Percentiles rank a stretch among this genome's conserved stretches.
phyloP scores from a whole-genome alignment of 306 rosid species.

The Castanea sativa region DNA sequence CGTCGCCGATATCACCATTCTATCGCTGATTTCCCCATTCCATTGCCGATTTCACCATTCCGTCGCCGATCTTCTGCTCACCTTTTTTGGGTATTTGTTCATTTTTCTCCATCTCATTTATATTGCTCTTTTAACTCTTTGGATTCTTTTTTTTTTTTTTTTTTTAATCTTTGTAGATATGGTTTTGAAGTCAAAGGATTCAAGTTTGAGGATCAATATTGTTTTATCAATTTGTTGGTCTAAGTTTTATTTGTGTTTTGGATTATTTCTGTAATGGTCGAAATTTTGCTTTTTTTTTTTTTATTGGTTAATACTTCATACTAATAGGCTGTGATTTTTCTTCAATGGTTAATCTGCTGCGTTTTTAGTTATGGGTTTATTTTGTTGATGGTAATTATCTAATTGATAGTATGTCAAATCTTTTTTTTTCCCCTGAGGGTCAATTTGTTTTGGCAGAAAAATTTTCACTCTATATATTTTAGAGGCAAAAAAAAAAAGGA shows the following conservation, averaged over 20 bases:
- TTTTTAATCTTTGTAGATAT: background rate
- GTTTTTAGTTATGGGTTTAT: background rate
- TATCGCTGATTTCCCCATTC: too few relatives aligned
- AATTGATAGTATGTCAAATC: background rate
- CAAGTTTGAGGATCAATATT: background rate
- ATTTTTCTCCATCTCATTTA: background rate
- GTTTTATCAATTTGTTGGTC: too few relatives aligned
- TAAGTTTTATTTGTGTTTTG: background rate
- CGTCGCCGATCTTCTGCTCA: background rate
- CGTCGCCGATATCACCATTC: too few relatives aligned
- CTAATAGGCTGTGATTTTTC: background rate
- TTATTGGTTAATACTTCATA: background rate
- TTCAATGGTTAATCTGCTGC: background rate
- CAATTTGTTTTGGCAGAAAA: background rate
- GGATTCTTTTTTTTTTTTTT: background rate
- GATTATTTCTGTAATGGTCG: background rate
- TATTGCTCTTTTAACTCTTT: background rate
- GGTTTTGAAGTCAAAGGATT: background rate
- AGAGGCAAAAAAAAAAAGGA: background rate
- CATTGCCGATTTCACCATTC: too few relatives aligned
- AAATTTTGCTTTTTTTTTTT: background rate
- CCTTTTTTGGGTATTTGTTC: background rate
- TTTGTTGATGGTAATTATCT: background rate
- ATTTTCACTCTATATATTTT: background rate
- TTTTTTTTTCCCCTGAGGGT: background rate